Percentiles rank a stretch among this genome's conserved stretches.
These are phyloP conservation scores for Bonia amplexicaulis DNA, from an alignment of 176 grass and related monocot species.

Conservation along the genomic window DNA sequence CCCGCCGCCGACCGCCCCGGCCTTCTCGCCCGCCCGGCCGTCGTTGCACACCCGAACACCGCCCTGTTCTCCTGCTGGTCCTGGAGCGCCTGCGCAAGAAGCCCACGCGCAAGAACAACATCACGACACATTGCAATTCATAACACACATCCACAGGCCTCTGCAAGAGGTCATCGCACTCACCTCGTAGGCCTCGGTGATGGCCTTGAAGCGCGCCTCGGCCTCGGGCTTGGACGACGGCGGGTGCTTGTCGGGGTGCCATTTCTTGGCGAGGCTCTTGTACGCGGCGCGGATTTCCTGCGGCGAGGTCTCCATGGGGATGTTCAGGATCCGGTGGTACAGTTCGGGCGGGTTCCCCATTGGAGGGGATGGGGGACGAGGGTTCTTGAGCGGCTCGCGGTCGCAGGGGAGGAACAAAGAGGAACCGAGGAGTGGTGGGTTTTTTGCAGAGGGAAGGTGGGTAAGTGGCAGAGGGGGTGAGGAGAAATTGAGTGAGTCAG, in stretches of 20 bases:
- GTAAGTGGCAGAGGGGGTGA: not conserved
- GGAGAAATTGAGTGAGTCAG: not conserved
- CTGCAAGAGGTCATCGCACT: not conserved
- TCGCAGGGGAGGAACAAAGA: not conserved
- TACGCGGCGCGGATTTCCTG: constrained; percentile 84
- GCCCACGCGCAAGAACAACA: not conserved
- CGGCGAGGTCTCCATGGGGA: constrained; percentile 57
- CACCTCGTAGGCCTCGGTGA: constrained; percentile 93
- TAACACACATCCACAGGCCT: not conserved
- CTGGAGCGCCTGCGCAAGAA: constrained; percentile 49
- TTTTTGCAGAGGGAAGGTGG: constrained; percentile 2
- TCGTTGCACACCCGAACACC: constrained; percentile 48
- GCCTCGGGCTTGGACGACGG: constrained; percentile 83
- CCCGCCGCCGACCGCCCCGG: not conserved
- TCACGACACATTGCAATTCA: not conserved
- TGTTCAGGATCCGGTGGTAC: constrained; percentile 70
- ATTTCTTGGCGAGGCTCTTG: constrained; percentile 76
- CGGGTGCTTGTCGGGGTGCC: constrained; percentile 99
- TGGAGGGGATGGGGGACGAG: not conserved
- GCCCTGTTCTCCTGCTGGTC: constrained; percentile 81
- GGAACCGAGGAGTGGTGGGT: not conserved
- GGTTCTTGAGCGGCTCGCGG: not conserved
- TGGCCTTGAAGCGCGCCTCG: constrained; percentile 85
- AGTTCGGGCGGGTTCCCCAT: constrained; percentile 80
- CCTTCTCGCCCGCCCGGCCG: constrained; percentile 1